Percentiles rank a stretch among this genome's conserved stretches.
These are phyloP conservation scores for Hamamelis virginiana DNA, from an alignment of 164 flowering plant species.

Conservation along the genomic window DNA sequence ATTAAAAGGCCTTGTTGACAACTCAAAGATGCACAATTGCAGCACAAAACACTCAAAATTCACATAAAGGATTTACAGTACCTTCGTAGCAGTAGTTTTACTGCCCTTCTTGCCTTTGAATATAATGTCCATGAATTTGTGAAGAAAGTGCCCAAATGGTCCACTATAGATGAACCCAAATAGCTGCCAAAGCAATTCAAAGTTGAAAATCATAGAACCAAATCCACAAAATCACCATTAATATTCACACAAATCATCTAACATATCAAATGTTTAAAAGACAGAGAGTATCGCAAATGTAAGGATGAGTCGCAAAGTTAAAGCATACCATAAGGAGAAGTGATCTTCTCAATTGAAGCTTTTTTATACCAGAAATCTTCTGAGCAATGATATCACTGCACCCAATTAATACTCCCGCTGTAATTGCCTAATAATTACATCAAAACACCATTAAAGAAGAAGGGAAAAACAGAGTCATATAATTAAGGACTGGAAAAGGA, in stretches of 20 bases:
- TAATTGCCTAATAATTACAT: constrained; percentile 54
- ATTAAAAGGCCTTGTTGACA: not conserved
- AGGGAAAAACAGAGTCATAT: too few species aligned
- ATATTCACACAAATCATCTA: not conserved
- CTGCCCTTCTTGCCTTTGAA: constrained; percentile 70
- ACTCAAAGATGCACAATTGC: not conserved
- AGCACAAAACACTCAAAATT: not conserved
- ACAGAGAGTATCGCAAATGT: too few species aligned
- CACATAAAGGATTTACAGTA: constrained; percentile 16
- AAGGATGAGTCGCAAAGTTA: not conserved
- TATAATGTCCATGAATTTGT: constrained; percentile 68
- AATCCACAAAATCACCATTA: not conserved
- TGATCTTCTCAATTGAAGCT: constrained; percentile 64
- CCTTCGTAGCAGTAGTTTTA: constrained; percentile 69
- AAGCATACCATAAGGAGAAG: constrained; percentile 62
- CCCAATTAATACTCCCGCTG: constrained; percentile 71
- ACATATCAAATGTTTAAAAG: not conserved
- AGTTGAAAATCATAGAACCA: not conserved
- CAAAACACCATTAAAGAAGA: constrained; percentile 5
- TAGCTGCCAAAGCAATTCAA: constrained; percentile 42
- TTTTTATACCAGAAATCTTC: constrained; percentile 76
- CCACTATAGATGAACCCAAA: constrained; percentile 75
- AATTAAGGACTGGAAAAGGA: too few species aligned
- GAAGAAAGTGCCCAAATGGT: constrained; percentile 83
- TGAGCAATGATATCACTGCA: constrained; percentile 70